Conservation (phyloP, 106 monocot species). For the Dendrobium officinale region DNA sequence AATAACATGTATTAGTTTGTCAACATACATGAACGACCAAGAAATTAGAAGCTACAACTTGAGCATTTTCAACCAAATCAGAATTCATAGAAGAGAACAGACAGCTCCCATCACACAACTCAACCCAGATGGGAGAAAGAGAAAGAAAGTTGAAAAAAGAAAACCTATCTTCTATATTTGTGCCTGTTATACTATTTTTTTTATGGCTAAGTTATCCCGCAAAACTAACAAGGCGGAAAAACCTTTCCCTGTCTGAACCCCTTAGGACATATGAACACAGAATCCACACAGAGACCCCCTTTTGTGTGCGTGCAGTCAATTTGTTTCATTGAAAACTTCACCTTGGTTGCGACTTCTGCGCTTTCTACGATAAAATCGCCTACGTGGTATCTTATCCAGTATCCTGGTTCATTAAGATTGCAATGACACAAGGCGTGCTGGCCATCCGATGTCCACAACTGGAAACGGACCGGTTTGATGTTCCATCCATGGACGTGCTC, state of each 20-base stretch:
- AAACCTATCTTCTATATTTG: too few relatives aligned
- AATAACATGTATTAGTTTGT: too few relatives aligned
- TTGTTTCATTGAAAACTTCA: slow-evolving; percentile 54
- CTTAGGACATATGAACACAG: slow-evolving; percentile 38
- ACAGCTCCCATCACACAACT: too few relatives aligned
- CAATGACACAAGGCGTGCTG: slow-evolving; percentile 27
- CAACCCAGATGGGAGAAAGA: too few relatives aligned
- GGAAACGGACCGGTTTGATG: slow-evolving; percentile 35
- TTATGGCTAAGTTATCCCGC: too few relatives aligned
- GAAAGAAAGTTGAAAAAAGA: too few relatives aligned
- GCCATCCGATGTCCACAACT: slow-evolving; percentile 37
- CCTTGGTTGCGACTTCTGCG: slow-evolving; percentile 15
- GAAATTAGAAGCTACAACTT: too few relatives aligned
- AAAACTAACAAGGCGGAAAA: neutral
- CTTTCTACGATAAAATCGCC: slow-evolving; percentile 37
- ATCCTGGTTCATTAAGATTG: slow-evolving; percentile 25
- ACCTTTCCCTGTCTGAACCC: slow-evolving; percentile 13
- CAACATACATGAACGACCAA: too few relatives aligned
- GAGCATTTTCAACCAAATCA: too few relatives aligned
- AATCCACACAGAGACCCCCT: slow-evolving; percentile 51
- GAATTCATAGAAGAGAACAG: too few relatives aligned
- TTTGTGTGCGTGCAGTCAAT: slow-evolving; percentile 61
- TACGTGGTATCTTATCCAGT: slow-evolving; percentile 31
- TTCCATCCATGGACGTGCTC: slow-evolving; percentile 49
- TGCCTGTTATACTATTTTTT: too few relatives aligned